These are phyloP conservation scores for Hyparrhenia diplandra DNA, from an alignment of 176 grass and related monocot species.

Conservation along the genomic window DNA sequence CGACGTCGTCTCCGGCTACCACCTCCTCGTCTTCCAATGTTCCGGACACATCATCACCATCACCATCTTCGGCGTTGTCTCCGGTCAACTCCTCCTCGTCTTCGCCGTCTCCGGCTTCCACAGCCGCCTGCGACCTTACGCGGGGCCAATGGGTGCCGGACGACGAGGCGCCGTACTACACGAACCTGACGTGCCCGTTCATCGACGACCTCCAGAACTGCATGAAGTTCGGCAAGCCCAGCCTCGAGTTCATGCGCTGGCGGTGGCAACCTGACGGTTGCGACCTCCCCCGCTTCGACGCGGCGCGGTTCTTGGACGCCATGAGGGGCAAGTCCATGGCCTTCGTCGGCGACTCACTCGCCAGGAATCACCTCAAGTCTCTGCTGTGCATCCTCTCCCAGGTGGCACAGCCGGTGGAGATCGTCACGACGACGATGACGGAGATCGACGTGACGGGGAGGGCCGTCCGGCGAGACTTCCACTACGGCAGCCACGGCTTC, in stretches of 20 bases:
- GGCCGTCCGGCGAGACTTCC: constrained; percentile 37
- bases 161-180: constrained; percentile 50
- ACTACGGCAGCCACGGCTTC: constrained; percentile 42
- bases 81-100: background rate
- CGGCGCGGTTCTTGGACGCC: constrained; percentile 41
- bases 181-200: constrained; percentile 59
- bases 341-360: constrained; percentile 81
- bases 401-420: constrained; percentile 30
- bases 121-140: constrained; percentile 20
- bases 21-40: too few species aligned
- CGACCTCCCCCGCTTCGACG: constrained; percentile 51
- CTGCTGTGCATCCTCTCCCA: constrained; percentile 65
- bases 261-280: constrained; percentile 60
- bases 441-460: constrained; percentile 40
- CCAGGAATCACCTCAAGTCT: constrained; percentile 74
- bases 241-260: constrained; percentile 59
- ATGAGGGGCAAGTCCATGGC: constrained; percentile 58
- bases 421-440: background rate
- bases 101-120: background rate
- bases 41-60: too few species aligned
- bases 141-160: constrained; percentile 44
- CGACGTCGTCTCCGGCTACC: too few species aligned
- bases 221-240: constrained; percentile 67
- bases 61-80: background rate
- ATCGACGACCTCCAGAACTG: constrained; percentile 88